Evolutionary conservation across 2,329 filamentous ascomycete species (phyloP).

Genomic region (Exophiala mesophila): DNA sequence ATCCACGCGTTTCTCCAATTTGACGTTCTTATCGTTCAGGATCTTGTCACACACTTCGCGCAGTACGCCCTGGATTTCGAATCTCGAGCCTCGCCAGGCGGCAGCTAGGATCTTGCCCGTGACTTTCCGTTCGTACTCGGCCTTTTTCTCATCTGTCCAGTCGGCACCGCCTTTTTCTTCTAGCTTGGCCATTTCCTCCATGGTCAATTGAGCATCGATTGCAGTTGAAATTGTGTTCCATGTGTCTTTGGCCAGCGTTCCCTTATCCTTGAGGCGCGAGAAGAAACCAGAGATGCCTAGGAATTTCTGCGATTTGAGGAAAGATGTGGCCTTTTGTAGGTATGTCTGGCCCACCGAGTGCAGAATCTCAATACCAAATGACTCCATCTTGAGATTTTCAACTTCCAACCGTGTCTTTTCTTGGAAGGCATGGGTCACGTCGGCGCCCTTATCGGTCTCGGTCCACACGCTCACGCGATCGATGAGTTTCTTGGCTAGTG

Average conservation of each 20-base stretch:
- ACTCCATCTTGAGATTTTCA: slow-evolving; percentile 99
- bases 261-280: slow-evolving; percentile 90
- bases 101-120: slow-evolving; percentile 97
- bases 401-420: slow-evolving; percentile 93
- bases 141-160: slow-evolving; percentile 96
- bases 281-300: slow-evolving; percentile 95
- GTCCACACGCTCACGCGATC: slow-evolving; percentile 94
- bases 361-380: slow-evolving; percentile 90
- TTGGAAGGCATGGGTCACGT: slow-evolving; percentile 84
- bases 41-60: slow-evolving; percentile 90
- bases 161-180: slow-evolving; percentile 93
- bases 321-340: slow-evolving; percentile 75
- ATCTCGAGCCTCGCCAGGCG: slow-evolving; percentile 93
- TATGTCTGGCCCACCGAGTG: slow-evolving; percentile 94
- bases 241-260: slow-evolving; percentile 92
- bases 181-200: slow-evolving; percentile 97
- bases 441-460: slow-evolving; percentile 82
- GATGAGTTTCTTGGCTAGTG: slow-evolving; percentile 74
- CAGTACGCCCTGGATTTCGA: slow-evolving; percentile 94
- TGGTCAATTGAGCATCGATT: slow-evolving; percentile 94
- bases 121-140: slow-evolving; percentile 89
- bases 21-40: slow-evolving; percentile 72
- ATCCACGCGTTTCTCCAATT: slow-evolving; percentile 79
- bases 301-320: slow-evolving; percentile 94
- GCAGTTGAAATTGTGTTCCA: slow-evolving; percentile 97